Evolutionary conservation across 805 yeast genomes (phyloP), one percentile per base, ranked within the genome.

Genomic region (Kluyveromyces nonfermentans): DNA sequence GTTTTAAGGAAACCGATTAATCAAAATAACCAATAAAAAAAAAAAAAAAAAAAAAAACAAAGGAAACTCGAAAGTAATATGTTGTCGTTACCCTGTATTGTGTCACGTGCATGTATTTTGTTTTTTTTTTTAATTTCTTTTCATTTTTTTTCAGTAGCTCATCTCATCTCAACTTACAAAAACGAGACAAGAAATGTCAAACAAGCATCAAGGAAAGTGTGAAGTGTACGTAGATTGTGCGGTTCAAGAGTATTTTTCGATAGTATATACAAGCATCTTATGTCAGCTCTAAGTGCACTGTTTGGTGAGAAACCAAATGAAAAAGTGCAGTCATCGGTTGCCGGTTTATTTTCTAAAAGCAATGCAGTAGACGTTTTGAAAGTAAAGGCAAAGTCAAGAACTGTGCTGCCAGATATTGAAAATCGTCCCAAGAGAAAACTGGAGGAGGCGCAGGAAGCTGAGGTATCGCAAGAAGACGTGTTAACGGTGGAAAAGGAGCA

Each of bases 301-400:
- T 69, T 69, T 49, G 65, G 65, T 15, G 45, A 47, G 8, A 59
- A 57, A 16, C 55, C 53, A 21, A 50, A 59, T 9, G 49, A 52
- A 37, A 62, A 61, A 33, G 57, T 63, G 18, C 67, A 64, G 20
- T 51, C 65, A 8, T 49, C 53, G n/a, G 58, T 64, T 10, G 56
- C 56, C 22, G 50, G 64, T 25, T 62, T 74, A 43, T 66, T 71
- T 44, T 51, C 65, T 30, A 59, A 60, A 37, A 59, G 70, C 10
- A 77, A 75, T 17, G 78, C 80, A 12, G 70, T 80, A n/a, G 63
- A 69, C 42, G 48, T 48, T 17, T 19, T 38, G 14, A 40, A 48
- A 16, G 46, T 55, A 3, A 54, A 53, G 42, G 33, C 44, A 7
- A 54, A 47, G 41, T 40, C 35, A 9, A 56, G 60, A 43, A 55